Conservation (phyloP, 306 rosid species). For the peach (Prunus persica) region Prunus_persica_NCBIv2 NC_034014.1:29934001-29934500, state of each 20-base stretch:
- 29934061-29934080: neutral
- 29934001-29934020: slow-evolving; percentile 46
- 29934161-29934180: no score
- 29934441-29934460: slow-evolving; percentile 97
- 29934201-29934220: no score
- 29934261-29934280: no score
- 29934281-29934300: no score
- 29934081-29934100: neutral
- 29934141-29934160: no score
- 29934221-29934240: no score
- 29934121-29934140: no score
- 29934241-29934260: no score
- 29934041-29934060: neutral
- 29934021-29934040: neutral
- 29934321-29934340: neutral
- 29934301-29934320: neutral
- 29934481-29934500: slow-evolving; percentile 41
- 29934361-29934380: slow-evolving; percentile 96
- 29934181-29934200: no score
- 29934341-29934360: slow-evolving; percentile 15
- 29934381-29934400: slow-evolving; percentile 79
- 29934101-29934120: neutral
- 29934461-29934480: slow-evolving; percentile 91
- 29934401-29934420: slow-evolving; percentile 95
- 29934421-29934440: slow-evolving; percentile 63